Evolutionary conservation across 23 red algal species (phyloP).

Genomic region (Gracilaria gracilis): DNA sequence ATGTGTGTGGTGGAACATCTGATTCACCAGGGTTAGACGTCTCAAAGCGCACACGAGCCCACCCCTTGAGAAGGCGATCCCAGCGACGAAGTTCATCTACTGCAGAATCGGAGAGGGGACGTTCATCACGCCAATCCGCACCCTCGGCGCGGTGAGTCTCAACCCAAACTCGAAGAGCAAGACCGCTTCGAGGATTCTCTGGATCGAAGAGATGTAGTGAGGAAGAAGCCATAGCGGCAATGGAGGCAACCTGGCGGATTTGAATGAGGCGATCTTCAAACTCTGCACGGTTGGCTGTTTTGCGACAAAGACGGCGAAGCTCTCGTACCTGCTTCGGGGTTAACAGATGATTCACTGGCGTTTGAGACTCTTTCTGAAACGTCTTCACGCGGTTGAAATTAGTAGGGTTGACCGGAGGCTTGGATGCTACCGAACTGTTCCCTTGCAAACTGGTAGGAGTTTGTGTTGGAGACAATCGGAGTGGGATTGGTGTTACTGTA

Average conservation of each 20-base stretch:
- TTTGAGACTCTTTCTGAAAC: background rate
- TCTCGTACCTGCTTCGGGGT: constrained; percentile 67
- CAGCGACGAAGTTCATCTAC: constrained; percentile 50
- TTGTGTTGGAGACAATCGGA: background rate
- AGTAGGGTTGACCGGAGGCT: background rate
- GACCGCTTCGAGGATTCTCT: constrained; percentile 25
- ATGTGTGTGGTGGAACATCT: too few relatives aligned
- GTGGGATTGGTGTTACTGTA: background rate
- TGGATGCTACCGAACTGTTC: background rate
- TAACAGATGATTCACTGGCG: background rate
- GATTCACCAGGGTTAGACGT: background rate
- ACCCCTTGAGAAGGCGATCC: constrained; percentile 55
- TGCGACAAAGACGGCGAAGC: constrained; percentile 70
- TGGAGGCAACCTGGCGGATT: constrained; percentile 62
- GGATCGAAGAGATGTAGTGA: constrained; percentile 53
- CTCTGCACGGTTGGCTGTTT: constrained; percentile 65
- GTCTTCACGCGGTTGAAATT: background rate
- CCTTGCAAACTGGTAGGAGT: background rate
- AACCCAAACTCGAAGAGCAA: constrained; percentile 41
- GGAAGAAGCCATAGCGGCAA: constrained; percentile 54
- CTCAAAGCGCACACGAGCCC: constrained; percentile 37
- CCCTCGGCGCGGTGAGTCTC: constrained; percentile 40
- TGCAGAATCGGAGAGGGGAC: constrained; percentile 8
- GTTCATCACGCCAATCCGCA: constrained; percentile 69
- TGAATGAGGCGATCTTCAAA: constrained; percentile 65